Conservation (phyloP, 345 rosid species). For the Salix dunnii region DNA sequence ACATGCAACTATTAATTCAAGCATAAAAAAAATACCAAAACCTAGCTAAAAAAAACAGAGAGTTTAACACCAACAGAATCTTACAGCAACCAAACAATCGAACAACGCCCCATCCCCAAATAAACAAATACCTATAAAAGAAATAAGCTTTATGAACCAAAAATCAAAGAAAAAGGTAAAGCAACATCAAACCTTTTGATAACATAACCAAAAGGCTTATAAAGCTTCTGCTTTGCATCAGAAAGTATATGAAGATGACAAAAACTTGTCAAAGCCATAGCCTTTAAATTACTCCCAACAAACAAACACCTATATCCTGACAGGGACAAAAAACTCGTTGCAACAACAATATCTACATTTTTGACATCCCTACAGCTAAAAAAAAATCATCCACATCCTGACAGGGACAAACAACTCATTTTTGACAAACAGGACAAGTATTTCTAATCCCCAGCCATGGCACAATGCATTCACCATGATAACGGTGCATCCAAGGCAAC, state of each 20-base stretch:
- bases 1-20: not conserved
- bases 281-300: constrained; percentile 67
- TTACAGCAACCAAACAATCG: not conserved
- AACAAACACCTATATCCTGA: constrained; percentile 42
- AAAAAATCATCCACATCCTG: too few species aligned
- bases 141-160: constrained; percentile 3
- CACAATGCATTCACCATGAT: too few species aligned
- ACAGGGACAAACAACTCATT: too few species aligned
- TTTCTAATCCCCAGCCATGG: too few species aligned
- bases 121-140: not conserved
- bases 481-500: too few species aligned
- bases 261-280: constrained; percentile 81
- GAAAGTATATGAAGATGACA: constrained; percentile 82
- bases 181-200: constrained; percentile 56
- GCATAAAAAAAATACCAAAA: not conserved
- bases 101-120: not conserved
- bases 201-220: constrained; percentile 70
- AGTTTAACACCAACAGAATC: not conserved
- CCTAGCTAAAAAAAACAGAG: not conserved
- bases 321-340: too few species aligned
- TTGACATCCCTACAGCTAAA: too few species aligned
- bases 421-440: too few species aligned
- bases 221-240: constrained; percentile 83
- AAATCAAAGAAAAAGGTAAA: not conserved
- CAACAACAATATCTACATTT: too few species aligned